These are phyloP conservation scores for Juglanconis sp. DNA, from an alignment of 2,329 filamentous ascomycete genomes.

Conservation along the genomic window DNA sequence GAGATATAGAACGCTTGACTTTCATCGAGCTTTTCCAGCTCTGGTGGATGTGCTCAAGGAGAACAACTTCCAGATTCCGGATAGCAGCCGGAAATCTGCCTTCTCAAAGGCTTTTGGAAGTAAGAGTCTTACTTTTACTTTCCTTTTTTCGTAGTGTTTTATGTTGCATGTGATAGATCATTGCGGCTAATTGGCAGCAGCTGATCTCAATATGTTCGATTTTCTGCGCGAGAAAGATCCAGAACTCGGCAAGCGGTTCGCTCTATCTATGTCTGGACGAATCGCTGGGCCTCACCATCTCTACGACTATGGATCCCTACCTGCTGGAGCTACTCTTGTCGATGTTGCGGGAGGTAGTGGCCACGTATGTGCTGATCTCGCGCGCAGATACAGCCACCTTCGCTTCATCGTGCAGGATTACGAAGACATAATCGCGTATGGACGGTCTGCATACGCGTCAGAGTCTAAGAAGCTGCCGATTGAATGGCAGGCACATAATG, in stretches of 20 bases:
- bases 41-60: background rate
- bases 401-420: background rate
- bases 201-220: background rate
- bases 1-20: background rate
- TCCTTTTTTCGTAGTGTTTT: background rate
- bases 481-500: background rate
- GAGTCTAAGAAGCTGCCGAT: background rate
- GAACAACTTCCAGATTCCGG: background rate
- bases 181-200: background rate
- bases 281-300: background rate
- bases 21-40: background rate
- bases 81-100: background rate
- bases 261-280: background rate
- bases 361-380: background rate
- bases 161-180: too few relatives aligned
- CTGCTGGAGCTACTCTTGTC: background rate
- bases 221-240: background rate
- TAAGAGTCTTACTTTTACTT: background rate
- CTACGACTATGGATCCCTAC: background rate
- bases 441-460: background rate
- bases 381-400: background rate
- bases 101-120: background rate
- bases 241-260: background rate
- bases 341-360: background rate
- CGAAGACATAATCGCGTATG: background rate